These are phyloP conservation scores for Phascolomyces articulosus DNA, from an alignment of 371 early-diverging fungal genomes.

Conservation along the genomic window DNA sequence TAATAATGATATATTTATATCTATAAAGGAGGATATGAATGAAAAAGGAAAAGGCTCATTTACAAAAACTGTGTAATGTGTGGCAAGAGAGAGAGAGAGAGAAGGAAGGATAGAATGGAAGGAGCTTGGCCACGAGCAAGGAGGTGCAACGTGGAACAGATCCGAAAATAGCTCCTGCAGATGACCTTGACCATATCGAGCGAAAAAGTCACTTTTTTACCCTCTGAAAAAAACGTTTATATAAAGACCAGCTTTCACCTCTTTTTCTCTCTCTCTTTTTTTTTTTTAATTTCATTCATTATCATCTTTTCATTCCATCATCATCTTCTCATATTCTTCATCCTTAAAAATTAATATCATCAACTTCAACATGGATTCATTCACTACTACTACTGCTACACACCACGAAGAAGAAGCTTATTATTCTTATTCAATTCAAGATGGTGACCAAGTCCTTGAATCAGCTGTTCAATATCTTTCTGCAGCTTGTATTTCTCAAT, in stretches of 20 bases:
- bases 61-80: too few species aligned
- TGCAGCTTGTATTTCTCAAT: constrained; percentile 37
- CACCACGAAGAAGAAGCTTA: constrained; percentile 16
- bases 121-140: constrained; percentile 5
- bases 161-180: constrained; percentile 14
- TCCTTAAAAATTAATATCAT: too few species aligned
- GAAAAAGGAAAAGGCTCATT: too few species aligned
- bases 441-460: constrained; percentile 39
- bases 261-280: neutral
- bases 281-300: neutral
- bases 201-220: neutral
- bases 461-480: constrained; percentile 29
- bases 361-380: neutral
- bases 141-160: constrained; percentile 12
- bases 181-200: constrained; percentile 2
- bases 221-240: neutral
- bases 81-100: too few species aligned
- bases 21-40: too few species aligned
- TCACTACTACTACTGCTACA: neutral
- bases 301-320: constrained; percentile 2
- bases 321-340: too few species aligned
- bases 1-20: too few species aligned
- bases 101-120: neutral
- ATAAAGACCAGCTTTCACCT: neutral
- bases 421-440: constrained; percentile 35